Evolutionary conservation across 345 rosid genomes (phyloP).

Genomic region (Garcia nutans): DNA sequence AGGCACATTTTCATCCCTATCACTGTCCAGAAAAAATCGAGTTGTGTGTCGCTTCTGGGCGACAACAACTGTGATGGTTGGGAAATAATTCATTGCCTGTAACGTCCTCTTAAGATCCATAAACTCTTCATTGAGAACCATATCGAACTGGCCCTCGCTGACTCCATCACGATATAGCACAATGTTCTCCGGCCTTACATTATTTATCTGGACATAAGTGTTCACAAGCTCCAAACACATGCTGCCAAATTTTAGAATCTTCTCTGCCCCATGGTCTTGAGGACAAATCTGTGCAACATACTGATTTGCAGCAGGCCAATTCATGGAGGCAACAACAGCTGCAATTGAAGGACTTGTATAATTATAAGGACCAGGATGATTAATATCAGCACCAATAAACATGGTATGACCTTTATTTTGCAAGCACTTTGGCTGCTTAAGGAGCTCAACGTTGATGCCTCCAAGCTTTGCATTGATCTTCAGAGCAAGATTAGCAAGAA

Average conservation of each 20-base stretch:
- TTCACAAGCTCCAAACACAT: conserved; percentile 66
- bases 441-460: conserved; percentile 80
- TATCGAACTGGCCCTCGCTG: conserved; percentile 71
- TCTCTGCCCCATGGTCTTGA: conserved; percentile 59
- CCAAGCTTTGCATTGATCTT: conserved; percentile 95
- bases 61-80: conserved; percentile 63
- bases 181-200: conserved; percentile 51
- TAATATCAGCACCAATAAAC: conserved; percentile 89
- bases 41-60: conserved; percentile 83
- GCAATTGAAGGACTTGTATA: conserved; percentile 71
- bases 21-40: conserved; percentile 56
- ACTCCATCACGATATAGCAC: conserved; percentile 87
- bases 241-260: conserved; percentile 57
- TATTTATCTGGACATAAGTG: conserved; percentile 37
- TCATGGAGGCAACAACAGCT: conserved; percentile 74
- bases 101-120: conserved; percentile 52
- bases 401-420: conserved; percentile 47
- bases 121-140: conserved; percentile 72
- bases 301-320: conserved; percentile 84
- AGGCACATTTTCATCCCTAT: conserved; percentile 47
- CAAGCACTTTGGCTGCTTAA: conserved; percentile 48
- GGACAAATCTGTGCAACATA: conserved; percentile 67
- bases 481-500: conserved; percentile 69
- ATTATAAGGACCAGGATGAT: conserved; percentile 61
- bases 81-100: conserved; percentile 36